phyloP scores from a whole-genome alignment of 2,329 filamentous ascomycete genomes.

The Tolypocladium endophyticum region DNA sequence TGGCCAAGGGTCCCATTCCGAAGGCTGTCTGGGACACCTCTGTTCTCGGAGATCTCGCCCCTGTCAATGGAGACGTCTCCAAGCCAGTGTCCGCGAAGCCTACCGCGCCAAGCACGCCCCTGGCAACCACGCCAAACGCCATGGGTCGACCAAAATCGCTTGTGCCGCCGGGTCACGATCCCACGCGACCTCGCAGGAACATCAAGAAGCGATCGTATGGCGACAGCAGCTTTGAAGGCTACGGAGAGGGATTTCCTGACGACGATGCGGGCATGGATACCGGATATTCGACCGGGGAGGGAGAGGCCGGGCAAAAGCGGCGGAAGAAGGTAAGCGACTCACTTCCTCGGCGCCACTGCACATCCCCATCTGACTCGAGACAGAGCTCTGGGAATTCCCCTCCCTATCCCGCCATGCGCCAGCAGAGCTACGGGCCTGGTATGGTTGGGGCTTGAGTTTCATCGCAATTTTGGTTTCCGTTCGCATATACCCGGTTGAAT shows the following conservation, averaged over 20 bases:
- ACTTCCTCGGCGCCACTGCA: not conserved
- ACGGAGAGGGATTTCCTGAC: slow-evolving; percentile 60
- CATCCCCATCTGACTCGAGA: slow-evolving; percentile 12
- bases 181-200: slow-evolving; percentile 49
- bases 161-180: slow-evolving; percentile 30
- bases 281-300: slow-evolving; percentile 64
- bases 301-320: slow-evolving; percentile 55
- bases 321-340: slow-evolving; percentile 48
- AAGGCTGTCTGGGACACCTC: slow-evolving; percentile 46
- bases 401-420: slow-evolving; percentile 32
- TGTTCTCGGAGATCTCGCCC: slow-evolving; percentile 45
- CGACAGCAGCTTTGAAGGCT: slow-evolving; percentile 65
- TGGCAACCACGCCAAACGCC: slow-evolving; percentile 21
- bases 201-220: slow-evolving; percentile 68
- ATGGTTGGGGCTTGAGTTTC: slow-evolving; percentile 43
- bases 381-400: slow-evolving; percentile 37
- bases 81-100: slow-evolving; percentile 33
- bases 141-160: slow-evolving; percentile 27
- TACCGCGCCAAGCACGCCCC: slow-evolving; percentile 43
- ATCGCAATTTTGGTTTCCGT: slow-evolving; percentile 1
- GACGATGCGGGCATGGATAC: slow-evolving; percentile 48
- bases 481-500: slow-evolving; percentile 1
- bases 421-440: slow-evolving; percentile 46
- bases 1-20: slow-evolving; percentile 46
- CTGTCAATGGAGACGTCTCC: slow-evolving; percentile 25